Percentiles rank a stretch among this genome's conserved stretches.
Evolutionary conservation across 306 rosid species (phyloP).

Genomic region (Medicago arabica): DNA sequence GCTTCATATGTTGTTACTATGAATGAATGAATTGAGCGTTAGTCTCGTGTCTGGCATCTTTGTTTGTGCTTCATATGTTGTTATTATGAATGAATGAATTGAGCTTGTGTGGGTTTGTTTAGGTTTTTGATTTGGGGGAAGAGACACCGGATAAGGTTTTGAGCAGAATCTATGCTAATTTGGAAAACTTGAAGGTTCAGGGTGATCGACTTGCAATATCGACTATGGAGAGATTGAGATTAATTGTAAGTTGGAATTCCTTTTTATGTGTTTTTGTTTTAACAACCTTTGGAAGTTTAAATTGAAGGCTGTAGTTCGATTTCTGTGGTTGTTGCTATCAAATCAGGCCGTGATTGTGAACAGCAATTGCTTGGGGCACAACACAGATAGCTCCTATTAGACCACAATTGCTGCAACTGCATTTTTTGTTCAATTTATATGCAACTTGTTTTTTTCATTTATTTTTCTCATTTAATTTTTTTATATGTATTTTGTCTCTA

Average conservation of each 20-base stretch:
- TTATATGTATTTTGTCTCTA: constrained; percentile 41
- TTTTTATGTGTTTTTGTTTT: constrained; percentile 1
- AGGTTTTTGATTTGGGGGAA: constrained; percentile 91
- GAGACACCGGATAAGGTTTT: constrained; percentile 81
- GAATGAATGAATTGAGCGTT: neutral
- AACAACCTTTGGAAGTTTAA: neutral
- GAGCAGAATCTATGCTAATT: constrained; percentile 63
- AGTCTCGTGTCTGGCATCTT: too few species aligned
- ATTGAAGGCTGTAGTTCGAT: neutral
- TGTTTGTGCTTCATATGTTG: neutral
- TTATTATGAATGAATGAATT: constrained; percentile 32
- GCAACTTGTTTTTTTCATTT: neutral
- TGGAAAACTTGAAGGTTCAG: constrained; percentile 61
- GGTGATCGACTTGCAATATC: constrained; percentile 64
- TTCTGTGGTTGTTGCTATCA: constrained; percentile 1
- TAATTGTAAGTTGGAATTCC: constrained; percentile 71
- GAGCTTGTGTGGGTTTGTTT: constrained; percentile 37
- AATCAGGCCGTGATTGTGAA: neutral
- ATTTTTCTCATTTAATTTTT: constrained; percentile 11
- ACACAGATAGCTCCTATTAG: neutral
- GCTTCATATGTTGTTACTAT: neutral
- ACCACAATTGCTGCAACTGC: neutral
- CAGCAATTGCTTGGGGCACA: neutral
- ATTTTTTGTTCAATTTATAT: constrained; percentile 5
- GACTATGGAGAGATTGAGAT: constrained; percentile 60